A percentile compares a stretch with the other conserved stretches of the same genome.
Evolutionary conservation across 805 yeast genomes (phyloP).

Genomic region (Kluyveromyces starmeri): DNA sequence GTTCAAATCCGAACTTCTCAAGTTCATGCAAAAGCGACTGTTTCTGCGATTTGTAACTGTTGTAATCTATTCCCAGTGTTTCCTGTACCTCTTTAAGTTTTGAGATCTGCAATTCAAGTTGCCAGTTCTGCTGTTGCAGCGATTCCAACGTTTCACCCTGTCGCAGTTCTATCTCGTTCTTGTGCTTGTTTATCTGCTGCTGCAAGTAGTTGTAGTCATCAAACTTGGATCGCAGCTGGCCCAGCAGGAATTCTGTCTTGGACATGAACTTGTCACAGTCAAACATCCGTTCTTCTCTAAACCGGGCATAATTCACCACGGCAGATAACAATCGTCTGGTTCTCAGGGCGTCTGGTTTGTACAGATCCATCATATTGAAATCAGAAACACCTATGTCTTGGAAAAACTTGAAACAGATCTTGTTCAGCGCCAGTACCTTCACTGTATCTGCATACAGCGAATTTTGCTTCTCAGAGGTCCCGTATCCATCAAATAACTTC

Average conservation of each 20-base stretch:
- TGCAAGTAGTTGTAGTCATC: constrained; percentile 33
- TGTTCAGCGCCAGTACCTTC: constrained; percentile 46
- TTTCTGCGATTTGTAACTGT: constrained; percentile 56
- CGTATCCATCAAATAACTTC: constrained; percentile 9
- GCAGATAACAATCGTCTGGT: constrained; percentile 65
- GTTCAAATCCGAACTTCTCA: constrained; percentile 50
- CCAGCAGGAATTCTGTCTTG: constrained; percentile 42
- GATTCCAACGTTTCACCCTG: constrained; percentile 31
- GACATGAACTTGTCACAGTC: constrained; percentile 59
- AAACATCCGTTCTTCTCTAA: constrained; percentile 64
- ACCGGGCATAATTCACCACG: constrained; percentile 75
- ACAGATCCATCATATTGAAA: constrained; percentile 63
- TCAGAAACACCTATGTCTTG: constrained; percentile 70
- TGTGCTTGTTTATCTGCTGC: constrained; percentile 31
- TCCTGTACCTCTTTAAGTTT: constrained; percentile 56
- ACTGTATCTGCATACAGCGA: constrained; percentile 31
- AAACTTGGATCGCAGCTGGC: constrained; percentile 36
- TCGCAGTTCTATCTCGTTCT: constrained; percentile 19
- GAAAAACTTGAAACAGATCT: constrained; percentile 53
- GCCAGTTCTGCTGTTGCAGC: constrained; percentile 40
- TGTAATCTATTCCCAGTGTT: constrained; percentile 49
- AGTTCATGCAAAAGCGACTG: constrained; percentile 45
- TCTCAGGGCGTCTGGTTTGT: constrained; percentile 67
- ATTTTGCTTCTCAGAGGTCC: constrained; percentile 7
- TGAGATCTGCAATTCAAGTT: constrained; percentile 54